A percentile compares a stretch with the other conserved stretches of the same genome.
These are phyloP conservation scores for Hyphopichia fennica DNA, from an alignment of 1,139 yeast genomes.

Conservation along the genomic window DNA sequence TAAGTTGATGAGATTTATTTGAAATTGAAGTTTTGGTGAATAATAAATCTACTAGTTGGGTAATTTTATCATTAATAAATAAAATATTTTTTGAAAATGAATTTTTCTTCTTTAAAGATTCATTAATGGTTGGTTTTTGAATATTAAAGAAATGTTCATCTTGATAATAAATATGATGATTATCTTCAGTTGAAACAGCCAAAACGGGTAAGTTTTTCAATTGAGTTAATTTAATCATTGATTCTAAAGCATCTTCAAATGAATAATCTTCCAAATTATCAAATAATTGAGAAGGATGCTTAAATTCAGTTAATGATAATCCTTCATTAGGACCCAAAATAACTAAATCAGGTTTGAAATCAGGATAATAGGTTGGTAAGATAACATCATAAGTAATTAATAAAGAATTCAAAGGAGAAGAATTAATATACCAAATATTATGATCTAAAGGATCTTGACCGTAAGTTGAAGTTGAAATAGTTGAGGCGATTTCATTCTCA, in stretches of 20 bases:
- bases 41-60: slow-evolving; percentile 17
- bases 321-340: slow-evolving; percentile 43
- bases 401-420: slow-evolving; percentile 30
- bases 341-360: slow-evolving; percentile 36
- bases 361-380: slow-evolving; percentile 29
- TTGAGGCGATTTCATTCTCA: not conserved
- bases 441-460: slow-evolving; percentile 38
- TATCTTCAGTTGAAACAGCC: slow-evolving; percentile 27
- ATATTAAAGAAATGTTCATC: slow-evolving; percentile 26
- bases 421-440: slow-evolving; percentile 42
- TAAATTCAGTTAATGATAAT: slow-evolving; percentile 13
- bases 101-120: slow-evolving; percentile 18
- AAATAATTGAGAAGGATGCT: not conserved
- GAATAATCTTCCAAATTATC: slow-evolving; percentile 10
- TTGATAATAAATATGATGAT: slow-evolving; percentile 32
- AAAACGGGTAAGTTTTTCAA: slow-evolving; percentile 28
- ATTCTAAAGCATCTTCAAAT: slow-evolving; percentile 12
- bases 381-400: slow-evolving; percentile 33
- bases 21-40: slow-evolving; percentile 2
- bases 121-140: slow-evolving; percentile 9
- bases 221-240: slow-evolving; percentile 21
- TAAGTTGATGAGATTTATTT: slow-evolving; percentile 7
- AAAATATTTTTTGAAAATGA: slow-evolving; percentile 24
- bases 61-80: slow-evolving; percentile 25
- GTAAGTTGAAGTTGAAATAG: slow-evolving; percentile 14